A percentile compares a stretch with the other conserved stretches of the same genome.
phyloP scores from a whole-genome alignment of 805 yeast species.

The Zygosaccharomyces rouxii region DNA sequence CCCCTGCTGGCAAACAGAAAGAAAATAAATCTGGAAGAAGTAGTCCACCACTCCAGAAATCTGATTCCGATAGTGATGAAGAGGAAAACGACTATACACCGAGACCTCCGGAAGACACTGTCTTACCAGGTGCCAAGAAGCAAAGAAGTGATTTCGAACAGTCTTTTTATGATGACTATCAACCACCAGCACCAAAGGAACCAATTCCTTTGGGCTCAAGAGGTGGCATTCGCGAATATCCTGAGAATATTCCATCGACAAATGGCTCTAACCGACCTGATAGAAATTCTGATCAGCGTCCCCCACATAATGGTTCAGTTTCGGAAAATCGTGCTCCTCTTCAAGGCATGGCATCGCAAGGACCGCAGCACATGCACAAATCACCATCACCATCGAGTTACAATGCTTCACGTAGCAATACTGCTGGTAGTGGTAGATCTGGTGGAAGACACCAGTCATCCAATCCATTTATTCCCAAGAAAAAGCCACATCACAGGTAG shows the following conservation, averaged over 20 bases:
- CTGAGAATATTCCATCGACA: not conserved
- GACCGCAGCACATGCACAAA: not conserved
- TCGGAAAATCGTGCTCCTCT: not conserved
- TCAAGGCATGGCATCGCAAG: not conserved
- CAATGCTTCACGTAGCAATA: conserved; percentile 8
- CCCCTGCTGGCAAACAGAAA: not conserved
- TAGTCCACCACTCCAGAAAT: not conserved
- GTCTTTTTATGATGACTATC: not conserved
- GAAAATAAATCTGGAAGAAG: not conserved
- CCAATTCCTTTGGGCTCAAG: not conserved
- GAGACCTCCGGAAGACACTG: conserved; percentile 4
- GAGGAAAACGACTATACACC: conserved; percentile 17
- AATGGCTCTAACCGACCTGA: not conserved
- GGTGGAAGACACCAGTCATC: conserved; percentile 14
- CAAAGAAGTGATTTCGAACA: not conserved
- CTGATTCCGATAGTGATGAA: conserved; percentile 2
- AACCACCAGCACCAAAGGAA: not conserved
- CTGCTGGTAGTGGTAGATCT: conserved; percentile 7
- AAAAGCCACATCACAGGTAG: conserved; percentile 15
- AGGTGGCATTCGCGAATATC: not conserved
- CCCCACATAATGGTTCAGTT: not conserved
- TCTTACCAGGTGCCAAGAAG: not conserved
- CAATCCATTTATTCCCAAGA: conserved; percentile 27
- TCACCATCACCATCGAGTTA: not conserved
- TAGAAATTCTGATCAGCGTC: not conserved